These are phyloP conservation scores for Dactylis glomerata DNA, from an alignment of 176 grass and related monocot species.

Conservation along the genomic window DNA sequence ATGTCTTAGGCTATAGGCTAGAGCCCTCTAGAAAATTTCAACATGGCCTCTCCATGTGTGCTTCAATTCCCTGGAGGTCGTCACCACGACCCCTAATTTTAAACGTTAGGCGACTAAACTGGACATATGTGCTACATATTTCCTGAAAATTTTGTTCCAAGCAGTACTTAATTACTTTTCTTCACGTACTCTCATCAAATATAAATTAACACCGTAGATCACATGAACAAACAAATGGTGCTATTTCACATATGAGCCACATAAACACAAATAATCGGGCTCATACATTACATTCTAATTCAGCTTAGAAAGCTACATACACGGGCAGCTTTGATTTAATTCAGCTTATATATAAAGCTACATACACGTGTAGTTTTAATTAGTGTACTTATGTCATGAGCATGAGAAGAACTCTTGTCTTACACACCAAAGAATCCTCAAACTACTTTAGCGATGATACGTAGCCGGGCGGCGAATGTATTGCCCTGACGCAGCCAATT, in stretches of 20 bases:
- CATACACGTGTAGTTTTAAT: background rate
- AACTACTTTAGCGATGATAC: slow-evolving; percentile 7
- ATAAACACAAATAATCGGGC: background rate
- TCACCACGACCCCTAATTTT: too few relatives aligned
- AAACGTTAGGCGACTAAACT: too few relatives aligned
- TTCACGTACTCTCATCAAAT: background rate
- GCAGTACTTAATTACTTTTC: background rate
- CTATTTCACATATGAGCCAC: background rate
- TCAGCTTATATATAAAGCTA: slow-evolving; percentile 26
- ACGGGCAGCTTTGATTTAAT: background rate
- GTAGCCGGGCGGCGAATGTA: background rate
- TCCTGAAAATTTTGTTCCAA: too few relatives aligned
- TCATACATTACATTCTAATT: background rate
- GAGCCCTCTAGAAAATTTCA: too few relatives aligned
- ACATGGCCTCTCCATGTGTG: too few relatives aligned
- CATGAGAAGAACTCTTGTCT: slow-evolving; percentile 25
- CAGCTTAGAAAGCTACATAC: slow-evolving; percentile 21
- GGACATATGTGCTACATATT: too few relatives aligned
- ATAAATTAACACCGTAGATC: background rate
- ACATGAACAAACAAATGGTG: background rate
- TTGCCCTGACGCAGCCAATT: slow-evolving; percentile 4
- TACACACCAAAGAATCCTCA: slow-evolving; percentile 35
- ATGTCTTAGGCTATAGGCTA: too few relatives aligned
- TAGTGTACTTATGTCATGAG: background rate
- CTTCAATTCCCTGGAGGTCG: too few relatives aligned